phyloP scores from a whole-genome alignment of 2,329 filamentous ascomycete genomes.

The Exophiala sp. region DNA sequence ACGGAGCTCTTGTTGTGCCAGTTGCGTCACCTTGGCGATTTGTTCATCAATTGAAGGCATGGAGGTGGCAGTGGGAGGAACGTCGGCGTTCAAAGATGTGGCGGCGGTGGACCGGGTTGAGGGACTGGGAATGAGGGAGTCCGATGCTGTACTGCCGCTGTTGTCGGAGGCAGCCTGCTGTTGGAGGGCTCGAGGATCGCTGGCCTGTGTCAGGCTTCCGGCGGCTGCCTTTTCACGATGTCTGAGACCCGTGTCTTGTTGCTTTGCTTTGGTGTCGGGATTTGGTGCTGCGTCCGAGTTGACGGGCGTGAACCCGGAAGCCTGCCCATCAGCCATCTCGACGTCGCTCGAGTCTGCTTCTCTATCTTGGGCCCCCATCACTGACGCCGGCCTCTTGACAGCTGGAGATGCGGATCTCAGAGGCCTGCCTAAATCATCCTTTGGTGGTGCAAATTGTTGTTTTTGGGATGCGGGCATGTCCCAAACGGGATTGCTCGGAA shows the following conservation, averaged over 20 bases:
- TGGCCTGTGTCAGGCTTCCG: conserved; percentile 28
- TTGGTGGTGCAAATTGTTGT: conserved; percentile 27
- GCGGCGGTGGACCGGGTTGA: conserved; percentile 37
- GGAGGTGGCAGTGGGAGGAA: conserved; percentile 27
- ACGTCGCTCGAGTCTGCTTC: conserved; percentile 31
- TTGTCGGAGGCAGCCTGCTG: conserved; percentile 30
- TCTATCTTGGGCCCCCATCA: conserved; percentile 45
- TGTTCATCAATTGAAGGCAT: conserved; percentile 59
- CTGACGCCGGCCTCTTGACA: conserved; percentile 48
- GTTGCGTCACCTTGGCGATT: conserved; percentile 62
- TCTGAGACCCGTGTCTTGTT: conserved; percentile 22
- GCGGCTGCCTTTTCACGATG: conserved; percentile 20
- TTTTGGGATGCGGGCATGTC: conserved; percentile 34
- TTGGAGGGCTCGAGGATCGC: conserved; percentile 37
- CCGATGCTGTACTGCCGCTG: conserved; percentile 33
- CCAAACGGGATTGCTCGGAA: conserved; percentile 31
- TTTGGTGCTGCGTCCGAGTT: conserved; percentile 11
- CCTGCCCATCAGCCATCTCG: conserved; percentile 31
- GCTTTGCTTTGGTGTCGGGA: conserved; percentile 24
- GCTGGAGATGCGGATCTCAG: conserved; percentile 48
- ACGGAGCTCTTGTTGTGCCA: conserved; percentile 48
- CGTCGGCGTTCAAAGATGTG: conserved; percentile 29
- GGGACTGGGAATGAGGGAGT: conserved; percentile 36
- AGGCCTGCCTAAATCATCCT: conserved; percentile 29
- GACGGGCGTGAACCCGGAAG: conserved; percentile 10